phyloP scores from a whole-genome alignment of 352 stramenopile genomes.

The Pythium brachiatum region DNA sequence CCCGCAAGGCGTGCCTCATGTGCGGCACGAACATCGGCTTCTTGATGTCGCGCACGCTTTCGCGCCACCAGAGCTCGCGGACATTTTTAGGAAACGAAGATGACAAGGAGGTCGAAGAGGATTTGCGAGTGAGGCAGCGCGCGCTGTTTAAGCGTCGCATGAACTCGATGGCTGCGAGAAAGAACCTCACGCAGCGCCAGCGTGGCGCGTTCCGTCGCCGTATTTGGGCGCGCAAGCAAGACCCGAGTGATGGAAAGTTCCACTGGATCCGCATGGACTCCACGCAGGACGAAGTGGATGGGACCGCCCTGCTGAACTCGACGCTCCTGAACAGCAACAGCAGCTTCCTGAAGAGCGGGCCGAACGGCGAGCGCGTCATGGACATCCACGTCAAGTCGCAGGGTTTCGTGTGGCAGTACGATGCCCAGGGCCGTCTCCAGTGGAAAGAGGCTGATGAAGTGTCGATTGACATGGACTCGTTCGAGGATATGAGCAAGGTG shows the following conservation, averaged over 20 bases:
- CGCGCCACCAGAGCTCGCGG: conserved; percentile 54
- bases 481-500: conserved; percentile 36
- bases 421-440: conserved; percentile 43
- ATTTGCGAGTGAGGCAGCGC: conserved; percentile 42
- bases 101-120: conserved; percentile 33
- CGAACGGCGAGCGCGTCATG: conserved; percentile 50
- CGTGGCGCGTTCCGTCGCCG: conserved; percentile 60
- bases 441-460: conserved; percentile 66
- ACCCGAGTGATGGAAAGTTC: conserved; percentile 58
- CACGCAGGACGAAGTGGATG: conserved; percentile 34
- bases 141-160: conserved; percentile 67
- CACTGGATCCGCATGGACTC: conserved; percentile 71
- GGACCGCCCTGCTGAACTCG: conserved; percentile 19
- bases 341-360: conserved; percentile 28
- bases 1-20: conserved; percentile 55
- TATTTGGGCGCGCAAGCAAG: conserved; percentile 61
- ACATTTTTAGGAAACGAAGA: conserved; percentile 44
- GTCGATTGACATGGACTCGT: conserved; percentile 70
- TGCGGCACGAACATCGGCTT: conserved; percentile 49
- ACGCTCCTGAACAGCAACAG: conserved; percentile 9
- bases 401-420: conserved; percentile 71
- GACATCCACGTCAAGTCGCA: conserved; percentile 65
- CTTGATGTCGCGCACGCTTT: conserved; percentile 28
- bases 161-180: conserved; percentile 58
- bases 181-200: conserved; percentile 66